A percentile compares a stretch with the other conserved stretches of the same genome.
These are phyloP conservation scores for Heterobasidion occidentale DNA, from an alignment of 1,284 basidiomycete species.

Conservation along the genomic window DNA sequence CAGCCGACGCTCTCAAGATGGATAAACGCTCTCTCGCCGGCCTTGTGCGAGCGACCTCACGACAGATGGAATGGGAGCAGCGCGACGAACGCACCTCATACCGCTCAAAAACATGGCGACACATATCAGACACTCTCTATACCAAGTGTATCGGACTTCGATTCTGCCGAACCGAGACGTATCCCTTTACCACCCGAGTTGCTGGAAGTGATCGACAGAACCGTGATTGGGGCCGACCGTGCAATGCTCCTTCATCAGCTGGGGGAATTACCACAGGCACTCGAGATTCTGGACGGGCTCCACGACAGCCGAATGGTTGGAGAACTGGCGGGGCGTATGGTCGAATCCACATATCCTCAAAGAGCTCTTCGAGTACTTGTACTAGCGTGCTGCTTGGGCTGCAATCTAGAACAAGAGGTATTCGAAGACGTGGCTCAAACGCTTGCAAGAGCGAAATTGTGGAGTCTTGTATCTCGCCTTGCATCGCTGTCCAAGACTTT, in stretches of 20 bases:
- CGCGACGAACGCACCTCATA: neutral
- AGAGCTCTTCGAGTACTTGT: constrained; percentile 36
- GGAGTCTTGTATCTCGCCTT: constrained; percentile 40
- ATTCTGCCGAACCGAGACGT: neutral
- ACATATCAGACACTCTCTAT: neutral
- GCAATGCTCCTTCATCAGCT: constrained; percentile 19
- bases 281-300: constrained; percentile 13
- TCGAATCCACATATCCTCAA: constrained; percentile 29
- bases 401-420: constrained; percentile 37
- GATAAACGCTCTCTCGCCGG: neutral
- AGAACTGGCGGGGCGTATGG: constrained; percentile 36
- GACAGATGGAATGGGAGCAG: neutral
- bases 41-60: neutral
- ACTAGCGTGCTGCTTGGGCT: constrained; percentile 41
- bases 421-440: constrained; percentile 51
- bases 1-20: neutral
- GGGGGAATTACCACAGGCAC: constrained; percentile 18
- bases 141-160: neutral
- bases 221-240: neutral
- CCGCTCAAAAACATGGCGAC: neutral
- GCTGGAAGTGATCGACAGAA: constrained; percentile 7
- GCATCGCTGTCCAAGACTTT: constrained; percentile 38
- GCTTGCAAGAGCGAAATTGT: constrained; percentile 36
- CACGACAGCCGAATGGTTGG: constrained; percentile 30
- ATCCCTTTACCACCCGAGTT: constrained; percentile 1